Evolutionary conservation across 306 rosid species (phyloP), one percentile per base, ranked within the genome.

Genomic region (Lathyrus oleraceus): DNA sequence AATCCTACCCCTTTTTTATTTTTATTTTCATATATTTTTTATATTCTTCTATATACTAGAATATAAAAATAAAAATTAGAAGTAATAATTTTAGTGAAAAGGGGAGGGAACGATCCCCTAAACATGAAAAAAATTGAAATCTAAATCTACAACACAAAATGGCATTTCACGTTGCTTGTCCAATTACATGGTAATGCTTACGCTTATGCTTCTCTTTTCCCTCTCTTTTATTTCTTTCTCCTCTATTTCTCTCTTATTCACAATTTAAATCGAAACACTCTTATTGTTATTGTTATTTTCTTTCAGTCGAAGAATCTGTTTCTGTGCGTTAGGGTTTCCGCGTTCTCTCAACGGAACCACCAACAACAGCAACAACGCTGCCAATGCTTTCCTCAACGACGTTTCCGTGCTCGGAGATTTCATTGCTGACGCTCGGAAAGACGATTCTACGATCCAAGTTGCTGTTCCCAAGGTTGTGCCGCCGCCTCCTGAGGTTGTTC

Each of bases 401-500:
- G 89, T 92, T 12, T 12, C 63, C 1, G 77, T 48, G 8, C 74
- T 92, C 17, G 81, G 84, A 5, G 86, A 81, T 28, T 92, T 92
- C 71, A 81, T 87, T 62, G 48, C 57, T 20, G 85, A 84, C 49
- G 81, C 82, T 1, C 61, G 42, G 72, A 80, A 4, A 67, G 79
- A n/a, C 42, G 82, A 85, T 2, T 65, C 75, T 6, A 77, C 81
- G 49, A 84, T 95, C 2, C 91, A 87, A 86, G 91, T 91, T 1
- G 74, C 72, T 1, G 99, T 89, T 13, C 99, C 99, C 10, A 87
- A 82, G 75, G 92, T 89, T n/a, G 64, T 51, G 35, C 89, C 91
- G 35, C 95, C 94, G 0, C 96, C 96, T 2, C 87, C 70, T 6
- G 91, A 73, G 8, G 83, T 51, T 7, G 70, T 52, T 3, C 78